Evolutionary conservation across 2,329 filamentous ascomycete genomes (phyloP), one percentile per base, ranked within the genome.

Genomic region (Apiospora marii): DNA sequence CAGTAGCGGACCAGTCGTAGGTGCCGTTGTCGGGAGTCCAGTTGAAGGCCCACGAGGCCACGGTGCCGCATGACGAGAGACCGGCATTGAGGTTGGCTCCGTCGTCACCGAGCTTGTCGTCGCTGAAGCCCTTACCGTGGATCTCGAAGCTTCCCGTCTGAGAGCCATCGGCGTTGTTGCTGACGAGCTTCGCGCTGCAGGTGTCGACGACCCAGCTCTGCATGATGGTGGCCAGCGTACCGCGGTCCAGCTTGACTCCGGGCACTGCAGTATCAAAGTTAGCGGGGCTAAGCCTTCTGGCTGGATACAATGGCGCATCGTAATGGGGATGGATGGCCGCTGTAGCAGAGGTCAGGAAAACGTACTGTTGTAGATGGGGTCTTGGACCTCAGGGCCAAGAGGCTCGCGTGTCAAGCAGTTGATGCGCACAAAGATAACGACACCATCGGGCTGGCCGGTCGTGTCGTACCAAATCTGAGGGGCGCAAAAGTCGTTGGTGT

Each of bases 321-420:
- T 16, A 14, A 16, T n/a, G n/a, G n/a, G n/a, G n/a, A n/a, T n/a
- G 64, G 43, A 19, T 16, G 3, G 2, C 41, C 16, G 30, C 13
- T 48, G n/a, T 10, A 24, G 8, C 16, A 44, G 43, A 30, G 30
- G 67, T 22, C 22, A 44, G 43, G 24, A 46, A 19, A 43, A 44
- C 48, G 1, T 70, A 70, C 68, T 58, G 19, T 68, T 34, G 70
- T 77, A 77, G 13, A 77, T 41, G 0, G 72, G 69, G 49, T 76
- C 74, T 13, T 77, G 76, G 7, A 70, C 16, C n/a, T 73, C 71
- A 68, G 61, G 74, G 14, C 68, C 61, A 2, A 77, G 48, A 24
- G 76, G 76, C 4, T 34, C 19, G 14, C 76, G 74, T 6, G 74
- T 76, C 24, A 67, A 37, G 64, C 76, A 77, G 73, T 77, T 70